Evolutionary conservation across 106 monocot genomes (phyloP).

Genomic region (Iris macrosiphon): DNA sequence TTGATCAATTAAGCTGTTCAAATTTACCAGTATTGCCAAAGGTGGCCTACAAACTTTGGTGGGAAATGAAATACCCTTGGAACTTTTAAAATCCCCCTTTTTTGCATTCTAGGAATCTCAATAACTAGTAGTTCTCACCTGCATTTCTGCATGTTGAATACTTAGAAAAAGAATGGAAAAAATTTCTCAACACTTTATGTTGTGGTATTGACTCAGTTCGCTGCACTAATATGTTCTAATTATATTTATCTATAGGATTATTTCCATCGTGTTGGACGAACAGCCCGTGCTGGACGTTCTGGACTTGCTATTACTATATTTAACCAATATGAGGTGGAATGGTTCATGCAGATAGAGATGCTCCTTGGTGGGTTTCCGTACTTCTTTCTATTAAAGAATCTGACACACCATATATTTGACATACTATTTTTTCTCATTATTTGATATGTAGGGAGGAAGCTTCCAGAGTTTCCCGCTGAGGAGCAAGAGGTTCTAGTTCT

Average conservation of each 20-base stretch:
- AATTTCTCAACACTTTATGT: background rate
- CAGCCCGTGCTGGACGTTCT: constrained; percentile 75
- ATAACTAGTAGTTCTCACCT: too few relatives aligned
- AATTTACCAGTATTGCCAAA: too few relatives aligned
- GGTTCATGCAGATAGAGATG: constrained; percentile 69
- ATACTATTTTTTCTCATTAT: background rate
- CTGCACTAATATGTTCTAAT: background rate
- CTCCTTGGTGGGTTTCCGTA: constrained; percentile 43
- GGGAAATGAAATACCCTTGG: too few relatives aligned
- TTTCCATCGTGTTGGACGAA: constrained; percentile 84
- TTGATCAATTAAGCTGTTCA: too few relatives aligned
- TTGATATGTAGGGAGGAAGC: constrained; percentile 32
- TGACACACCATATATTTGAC: background rate
- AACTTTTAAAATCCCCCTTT: too few relatives aligned
- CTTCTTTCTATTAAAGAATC: background rate
- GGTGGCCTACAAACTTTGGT: too few relatives aligned
- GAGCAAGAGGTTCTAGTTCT: constrained; percentile 39
- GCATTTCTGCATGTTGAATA: too few relatives aligned
- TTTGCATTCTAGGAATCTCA: too few relatives aligned
- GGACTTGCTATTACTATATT: constrained; percentile 78
- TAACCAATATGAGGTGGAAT: constrained; percentile 84
- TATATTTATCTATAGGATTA: constrained; percentile 48
- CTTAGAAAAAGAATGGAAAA: background rate
- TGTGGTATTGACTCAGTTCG: background rate
- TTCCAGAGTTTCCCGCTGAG: constrained; percentile 31